Evolutionary conservation across 176 grass and related monocot species (phyloP).

Genomic region (Urochloa ruziziensis): DNA sequence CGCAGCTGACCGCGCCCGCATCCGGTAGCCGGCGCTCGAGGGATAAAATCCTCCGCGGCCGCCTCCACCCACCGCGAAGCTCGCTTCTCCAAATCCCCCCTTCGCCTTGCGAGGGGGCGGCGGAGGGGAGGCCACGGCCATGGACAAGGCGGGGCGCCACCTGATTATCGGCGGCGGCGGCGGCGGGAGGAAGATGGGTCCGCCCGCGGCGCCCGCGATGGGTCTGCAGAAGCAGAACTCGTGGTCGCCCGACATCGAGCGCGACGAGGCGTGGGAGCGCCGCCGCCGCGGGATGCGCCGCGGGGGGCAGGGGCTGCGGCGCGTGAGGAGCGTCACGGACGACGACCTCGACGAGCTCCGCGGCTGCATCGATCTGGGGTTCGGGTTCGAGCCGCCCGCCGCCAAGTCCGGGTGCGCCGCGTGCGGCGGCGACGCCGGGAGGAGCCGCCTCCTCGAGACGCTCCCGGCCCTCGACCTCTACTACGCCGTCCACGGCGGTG

Average conservation of each 20-base stretch:
- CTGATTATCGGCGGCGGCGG: background rate
- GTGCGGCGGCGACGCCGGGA: conserved; percentile 44
- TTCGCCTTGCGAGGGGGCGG: conserved; percentile 36
- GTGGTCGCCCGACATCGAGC: conserved; percentile 81
- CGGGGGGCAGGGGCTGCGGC: conserved; percentile 21
- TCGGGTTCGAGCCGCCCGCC: conserved; percentile 52
- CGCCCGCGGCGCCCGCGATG: background rate
- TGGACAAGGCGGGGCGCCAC: conserved; percentile 28
- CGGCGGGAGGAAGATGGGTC: background rate
- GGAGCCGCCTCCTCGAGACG: conserved; percentile 51
- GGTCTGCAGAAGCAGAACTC: conserved; percentile 77
- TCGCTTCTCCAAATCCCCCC: conserved; percentile 12
- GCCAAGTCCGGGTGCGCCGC: conserved; percentile 17
- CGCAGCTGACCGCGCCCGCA: background rate
- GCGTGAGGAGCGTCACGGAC: conserved; percentile 62
- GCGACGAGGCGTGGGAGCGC: conserved; percentile 75
- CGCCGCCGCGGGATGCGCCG: conserved; percentile 45
- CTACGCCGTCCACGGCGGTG: conserved; percentile 44
- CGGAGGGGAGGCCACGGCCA: background rate
- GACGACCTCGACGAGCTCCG: conserved; percentile 84
- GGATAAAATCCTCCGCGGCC: conserved; percentile 29
- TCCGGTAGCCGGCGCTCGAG: conserved; percentile 13
- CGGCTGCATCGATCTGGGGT: conserved; percentile 78
- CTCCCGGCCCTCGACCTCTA: conserved; percentile 67
- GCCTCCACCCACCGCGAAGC: background rate